A percentile compares a stretch with the other conserved stretches of the same genome.
These are phyloP conservation scores for Blastomyces parvus DNA, from an alignment of 2,329 filamentous ascomycete species.

Conservation along the genomic window DNA sequence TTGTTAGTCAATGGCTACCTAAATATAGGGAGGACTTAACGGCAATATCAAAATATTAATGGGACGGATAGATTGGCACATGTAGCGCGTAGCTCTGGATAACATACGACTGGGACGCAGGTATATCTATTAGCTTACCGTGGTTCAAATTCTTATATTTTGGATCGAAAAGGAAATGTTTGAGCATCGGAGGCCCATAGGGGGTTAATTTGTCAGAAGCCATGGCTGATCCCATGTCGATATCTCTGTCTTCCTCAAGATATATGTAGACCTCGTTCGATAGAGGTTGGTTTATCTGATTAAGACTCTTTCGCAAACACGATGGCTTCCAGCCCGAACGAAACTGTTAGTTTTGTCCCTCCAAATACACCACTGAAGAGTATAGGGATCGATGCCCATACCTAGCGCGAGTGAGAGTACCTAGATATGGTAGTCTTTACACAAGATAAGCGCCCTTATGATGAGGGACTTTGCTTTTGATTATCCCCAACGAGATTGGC, in stretches of 20 bases:
- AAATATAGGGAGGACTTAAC: not conserved
- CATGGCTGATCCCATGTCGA: conserved; percentile 6
- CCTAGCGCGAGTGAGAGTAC: not conserved
- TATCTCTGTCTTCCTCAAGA: not conserved
- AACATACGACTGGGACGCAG: no score
- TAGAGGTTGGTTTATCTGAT: not conserved
- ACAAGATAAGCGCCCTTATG: no score
- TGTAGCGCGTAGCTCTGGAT: not conserved
- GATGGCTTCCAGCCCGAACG: not conserved
- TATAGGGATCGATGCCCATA: not conserved
- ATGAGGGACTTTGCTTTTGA: no score
- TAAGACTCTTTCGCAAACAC: not conserved
- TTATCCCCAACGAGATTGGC: not conserved
- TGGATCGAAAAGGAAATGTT: conserved; percentile 60
- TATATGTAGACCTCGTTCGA: not conserved
- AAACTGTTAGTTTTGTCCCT: not conserved
- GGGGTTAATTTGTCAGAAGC: conserved; percentile 18
- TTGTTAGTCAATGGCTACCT: not conserved
- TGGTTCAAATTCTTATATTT: conserved; percentile 70
- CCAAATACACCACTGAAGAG: no score
- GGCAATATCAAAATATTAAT: not conserved
- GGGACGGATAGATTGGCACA: not conserved
- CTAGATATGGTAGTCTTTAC: not conserved
- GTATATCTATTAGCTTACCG: conserved; percentile 40
- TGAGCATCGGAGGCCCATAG: conserved; percentile 48